These are phyloP conservation scores for Geotrichum europaeum DNA, from an alignment of 1,139 yeast genomes.

Conservation along the genomic window DNA sequence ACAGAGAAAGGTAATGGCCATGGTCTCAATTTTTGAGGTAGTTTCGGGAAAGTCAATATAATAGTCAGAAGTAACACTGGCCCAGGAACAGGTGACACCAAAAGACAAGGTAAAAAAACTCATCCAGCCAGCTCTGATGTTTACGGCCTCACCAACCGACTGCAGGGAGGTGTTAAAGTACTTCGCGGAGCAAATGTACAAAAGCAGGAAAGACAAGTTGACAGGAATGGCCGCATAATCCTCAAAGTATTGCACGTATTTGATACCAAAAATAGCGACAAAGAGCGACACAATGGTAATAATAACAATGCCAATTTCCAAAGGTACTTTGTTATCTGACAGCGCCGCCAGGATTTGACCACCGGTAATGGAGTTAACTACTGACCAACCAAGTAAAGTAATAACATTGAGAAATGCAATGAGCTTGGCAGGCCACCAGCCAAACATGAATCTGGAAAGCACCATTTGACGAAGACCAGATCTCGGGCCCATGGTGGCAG, in stretches of 20 bases:
- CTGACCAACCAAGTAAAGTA: slow-evolving; percentile 84
- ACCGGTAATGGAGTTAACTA: slow-evolving; percentile 77
- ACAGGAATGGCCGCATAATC: slow-evolving; percentile 66
- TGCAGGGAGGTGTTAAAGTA: slow-evolving; percentile 42
- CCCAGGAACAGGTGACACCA: slow-evolving; percentile 87
- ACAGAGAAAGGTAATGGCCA: slow-evolving; percentile 59
- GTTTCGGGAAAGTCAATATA: slow-evolving; percentile 76
- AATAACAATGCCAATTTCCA: slow-evolving; percentile 68
- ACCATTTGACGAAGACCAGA: slow-evolving; percentile 88
- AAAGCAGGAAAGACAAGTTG: slow-evolving; percentile 56
- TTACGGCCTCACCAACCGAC: slow-evolving; percentile 41
- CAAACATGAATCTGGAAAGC: slow-evolving; percentile 68
- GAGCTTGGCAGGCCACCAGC: slow-evolving; percentile 75
- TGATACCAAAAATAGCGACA: slow-evolving; percentile 72
- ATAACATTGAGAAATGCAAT: slow-evolving; percentile 62
- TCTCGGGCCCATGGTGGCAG: slow-evolving; percentile 79
- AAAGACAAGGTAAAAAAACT: slow-evolving; percentile 69
- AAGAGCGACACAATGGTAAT: slow-evolving; percentile 57
- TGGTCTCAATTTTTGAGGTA: slow-evolving; percentile 53
- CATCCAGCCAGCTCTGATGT: slow-evolving; percentile 59
- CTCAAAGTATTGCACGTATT: slow-evolving; percentile 62
- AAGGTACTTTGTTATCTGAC: slow-evolving; percentile 56
- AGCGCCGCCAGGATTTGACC: slow-evolving; percentile 71
- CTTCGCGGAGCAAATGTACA: slow-evolving; percentile 62
- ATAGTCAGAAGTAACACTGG: slow-evolving; percentile 80